Evolutionary conservation across 2,329 filamentous ascomycete species (phyloP), one percentile per base, ranked within the genome.

Genomic region (Cadophora luteo-olivacea): DNA sequence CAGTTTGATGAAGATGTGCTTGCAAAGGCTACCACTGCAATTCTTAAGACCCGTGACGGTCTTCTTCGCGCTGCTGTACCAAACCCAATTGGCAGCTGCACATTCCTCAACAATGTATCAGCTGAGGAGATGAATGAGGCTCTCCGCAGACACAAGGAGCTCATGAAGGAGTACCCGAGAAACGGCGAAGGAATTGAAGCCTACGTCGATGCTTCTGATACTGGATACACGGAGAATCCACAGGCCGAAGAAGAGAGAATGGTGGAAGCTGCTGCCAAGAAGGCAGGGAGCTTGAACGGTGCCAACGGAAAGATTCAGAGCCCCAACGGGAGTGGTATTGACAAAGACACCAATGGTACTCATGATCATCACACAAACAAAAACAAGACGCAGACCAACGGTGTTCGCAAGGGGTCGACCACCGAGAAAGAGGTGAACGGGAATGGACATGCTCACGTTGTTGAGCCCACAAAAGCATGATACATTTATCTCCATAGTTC

Each of bases 21-120:
- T 11, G 86, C 89, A 63, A 87, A 87, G 74, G 90, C 84, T 1
- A 92, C 90, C 1, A 81, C 86, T 16, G 90, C 90, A 14, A 92
- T 92, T 70, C 80, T 92, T 61, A 91, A 89, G 81, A 92, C 90
- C 0, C 84, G 91, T 14, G 90, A 92, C 71, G 90, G 90, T 41
- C 83, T 86, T 75, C 83, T 92, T 11, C 85, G 90, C 49, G 87
- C 89, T 41, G 89, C 90, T 4, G 89, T 92, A 0, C 91, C 91
- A 0, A 87, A 83, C 70, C 90, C 90, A 0, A 82, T 92, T 36
- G 91, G 90, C 1, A 82, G 81, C 14, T 92, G 91, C 75, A 82
- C 84, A 3, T 92, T 93, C 80, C 75, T 92, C 65, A 92, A 92
- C 74, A 89, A 92, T 52, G 86, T 91, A 1, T 82, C 84, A 1